These are phyloP conservation scores for Triticum dicoccoides DNA, from an alignment of 176 grass and related monocot genomes.

Conservation along the genomic window DNA sequence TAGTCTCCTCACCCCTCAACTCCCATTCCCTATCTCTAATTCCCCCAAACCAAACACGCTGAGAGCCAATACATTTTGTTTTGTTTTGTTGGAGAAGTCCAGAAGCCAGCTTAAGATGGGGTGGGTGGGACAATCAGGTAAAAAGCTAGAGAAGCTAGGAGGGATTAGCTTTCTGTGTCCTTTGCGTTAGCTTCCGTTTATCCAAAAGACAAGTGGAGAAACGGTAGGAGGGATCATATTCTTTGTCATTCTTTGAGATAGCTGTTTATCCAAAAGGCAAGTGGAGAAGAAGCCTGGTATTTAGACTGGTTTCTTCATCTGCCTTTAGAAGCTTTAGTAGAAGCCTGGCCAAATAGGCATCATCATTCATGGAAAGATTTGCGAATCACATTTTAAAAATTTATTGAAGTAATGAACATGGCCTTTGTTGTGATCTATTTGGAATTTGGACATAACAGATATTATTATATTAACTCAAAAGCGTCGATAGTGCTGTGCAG, in stretches of 20 bases:
- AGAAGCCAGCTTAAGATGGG: neutral
- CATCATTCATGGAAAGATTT: neutral
- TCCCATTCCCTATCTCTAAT: too few species aligned
- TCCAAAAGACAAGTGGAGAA: neutral
- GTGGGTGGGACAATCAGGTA: neutral
- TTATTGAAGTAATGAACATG: neutral
- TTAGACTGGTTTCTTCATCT: neutral
- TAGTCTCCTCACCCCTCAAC: too few species aligned
- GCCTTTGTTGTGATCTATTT: neutral
- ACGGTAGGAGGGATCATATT: neutral
- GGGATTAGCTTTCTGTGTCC: neutral
- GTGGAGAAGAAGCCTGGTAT: neutral
- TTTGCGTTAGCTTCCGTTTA: conserved; percentile 11
- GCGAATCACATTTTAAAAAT: too few species aligned
- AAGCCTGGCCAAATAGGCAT: neutral
- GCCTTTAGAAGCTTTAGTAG: conserved; percentile 19
- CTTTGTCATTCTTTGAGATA: neutral
- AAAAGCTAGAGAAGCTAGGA: conserved; percentile 18
- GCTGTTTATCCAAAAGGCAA: neutral
- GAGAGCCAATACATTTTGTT: neutral
- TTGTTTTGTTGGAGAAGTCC: neutral
- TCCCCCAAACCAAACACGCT: too few species aligned
- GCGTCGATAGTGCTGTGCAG: neutral
- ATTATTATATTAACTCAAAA: neutral
- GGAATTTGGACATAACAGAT: conserved; percentile 3